Conservation (phyloP, 371 early-diverging fungal genomes). For the Mortierella sp. region DNA sequence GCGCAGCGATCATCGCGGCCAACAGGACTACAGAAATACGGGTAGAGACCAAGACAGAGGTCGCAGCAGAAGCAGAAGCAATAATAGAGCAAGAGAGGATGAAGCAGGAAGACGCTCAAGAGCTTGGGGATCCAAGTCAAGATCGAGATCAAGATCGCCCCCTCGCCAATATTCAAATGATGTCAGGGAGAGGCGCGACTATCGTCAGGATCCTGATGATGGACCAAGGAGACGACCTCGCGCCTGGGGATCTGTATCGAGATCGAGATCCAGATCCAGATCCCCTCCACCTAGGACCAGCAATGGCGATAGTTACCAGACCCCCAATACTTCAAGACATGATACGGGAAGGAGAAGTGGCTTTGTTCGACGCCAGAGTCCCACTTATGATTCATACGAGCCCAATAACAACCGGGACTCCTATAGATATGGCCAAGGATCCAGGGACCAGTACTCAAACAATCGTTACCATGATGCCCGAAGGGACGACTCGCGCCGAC, state of each 20-base stretch:
- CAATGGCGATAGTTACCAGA: not conserved
- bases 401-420: constrained; percentile 2
- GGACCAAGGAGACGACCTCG: not conserved
- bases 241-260: not conserved
- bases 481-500: not conserved
- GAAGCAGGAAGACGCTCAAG: not conserved
- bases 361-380: constrained; percentile 23
- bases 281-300: not conserved
- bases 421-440: constrained; percentile 3
- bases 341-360: constrained; percentile 1
- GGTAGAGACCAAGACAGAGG: not conserved
- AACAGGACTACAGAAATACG: not conserved
- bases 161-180: not conserved
- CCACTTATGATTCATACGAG: constrained; percentile 30
- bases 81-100: not conserved
- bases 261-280: not conserved
- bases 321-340: not conserved
- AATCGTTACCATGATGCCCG: not conserved
- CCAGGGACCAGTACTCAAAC: not conserved
- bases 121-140: constrained; percentile 1
- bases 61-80: not conserved
- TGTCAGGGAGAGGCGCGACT: not conserved
- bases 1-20: not conserved
- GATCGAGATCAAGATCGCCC: constrained; percentile 19
- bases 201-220: not conserved